Base-by-base conservation (phyloP, 169 alveolate genomes). In the Cyclospora cayetanensis region DNA sequence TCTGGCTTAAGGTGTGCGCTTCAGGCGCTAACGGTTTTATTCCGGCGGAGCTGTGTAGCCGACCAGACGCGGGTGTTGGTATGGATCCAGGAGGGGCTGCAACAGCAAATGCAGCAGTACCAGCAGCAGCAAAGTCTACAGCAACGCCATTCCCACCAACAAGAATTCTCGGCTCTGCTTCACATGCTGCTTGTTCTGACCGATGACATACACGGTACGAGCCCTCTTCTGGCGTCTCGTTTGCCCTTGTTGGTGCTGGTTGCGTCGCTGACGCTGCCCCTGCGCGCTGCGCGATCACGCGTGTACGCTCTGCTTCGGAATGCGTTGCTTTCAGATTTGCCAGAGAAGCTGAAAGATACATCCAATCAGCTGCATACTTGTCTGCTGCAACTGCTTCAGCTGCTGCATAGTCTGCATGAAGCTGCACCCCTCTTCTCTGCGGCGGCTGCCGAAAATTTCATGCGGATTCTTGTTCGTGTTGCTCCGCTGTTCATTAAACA, bases 11-110 rank as follows among this genome's bases (percentile, higher is more conserved):
- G 27, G 18, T 60, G 15, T 60, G 72, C 4, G 72, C 5, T 37
- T 43, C 88, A 77, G 88, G 88, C 88, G 65, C 88, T 77, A 27
- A 77, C 88, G 27, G 88, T 43, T 18, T 60, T 77, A 50, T 77
- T 42, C 68, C 35, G 88, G 18, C 35, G 42, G 88, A 70, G 70
- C 70, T 77, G 88, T n/a, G 46, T 50, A 2, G 88, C 88, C 3
- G 43, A 77, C 29, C 88, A 41, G 88, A n/a, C 42, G 52, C 88
- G 88, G 63, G 88, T 77, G 46, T 29, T 77, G 70, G 43, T 35
- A 70, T 77, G 88, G 88, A 77, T 77, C 12, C 41, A 46, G 27
- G 88, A 50, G 88, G 88, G 88, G 72, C 53, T 77, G 35, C 88
- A 46, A 50, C 88, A 43, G 72, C 68, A 77, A 31, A 12, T 74